Percentiles rank a stretch among this genome's conserved stretches.
Conservation (phyloP, 441 rosid species). For the Manihot esculenta region DNA sequence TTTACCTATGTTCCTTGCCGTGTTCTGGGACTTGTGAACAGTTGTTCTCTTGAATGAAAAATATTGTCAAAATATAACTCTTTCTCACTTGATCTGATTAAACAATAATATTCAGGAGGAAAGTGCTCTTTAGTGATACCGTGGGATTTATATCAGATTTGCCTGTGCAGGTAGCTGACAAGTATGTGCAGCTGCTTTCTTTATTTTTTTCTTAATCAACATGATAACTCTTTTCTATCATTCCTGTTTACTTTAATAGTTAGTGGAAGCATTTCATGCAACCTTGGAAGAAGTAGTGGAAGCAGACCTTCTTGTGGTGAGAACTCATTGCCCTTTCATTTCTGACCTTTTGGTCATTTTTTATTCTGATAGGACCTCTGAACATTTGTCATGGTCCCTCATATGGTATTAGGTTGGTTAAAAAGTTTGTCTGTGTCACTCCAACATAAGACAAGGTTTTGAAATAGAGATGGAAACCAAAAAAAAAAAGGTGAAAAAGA, state of each 20-base stretch:
- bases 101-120: slow-evolving; percentile 53
- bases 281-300: slow-evolving; percentile 52
- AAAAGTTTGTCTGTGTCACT: neutral
- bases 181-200: slow-evolving; percentile 9
- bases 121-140: slow-evolving; percentile 82
- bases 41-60: neutral
- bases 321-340: slow-evolving; percentile 4
- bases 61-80: neutral
- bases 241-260: slow-evolving; percentile 35
- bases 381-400: neutral
- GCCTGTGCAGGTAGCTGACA: slow-evolving; percentile 72
- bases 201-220: slow-evolving; percentile 2
- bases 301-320: slow-evolving; percentile 65
- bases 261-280: slow-evolving; percentile 61
- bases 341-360: neutral
- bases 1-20: neutral
- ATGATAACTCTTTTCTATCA: slow-evolving; percentile 4
- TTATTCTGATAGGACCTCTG: neutral
- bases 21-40: slow-evolving; percentile 9
- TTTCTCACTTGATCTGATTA: slow-evolving; percentile 16
- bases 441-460: neutral
- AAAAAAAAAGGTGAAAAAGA: neutral
- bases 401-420: neutral
- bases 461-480: neutral
- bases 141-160: slow-evolving; percentile 97